phyloP scores from a whole-genome alignment of 768 basidiomycete species.

The Candolleomyces aberdarensis region DNA sequence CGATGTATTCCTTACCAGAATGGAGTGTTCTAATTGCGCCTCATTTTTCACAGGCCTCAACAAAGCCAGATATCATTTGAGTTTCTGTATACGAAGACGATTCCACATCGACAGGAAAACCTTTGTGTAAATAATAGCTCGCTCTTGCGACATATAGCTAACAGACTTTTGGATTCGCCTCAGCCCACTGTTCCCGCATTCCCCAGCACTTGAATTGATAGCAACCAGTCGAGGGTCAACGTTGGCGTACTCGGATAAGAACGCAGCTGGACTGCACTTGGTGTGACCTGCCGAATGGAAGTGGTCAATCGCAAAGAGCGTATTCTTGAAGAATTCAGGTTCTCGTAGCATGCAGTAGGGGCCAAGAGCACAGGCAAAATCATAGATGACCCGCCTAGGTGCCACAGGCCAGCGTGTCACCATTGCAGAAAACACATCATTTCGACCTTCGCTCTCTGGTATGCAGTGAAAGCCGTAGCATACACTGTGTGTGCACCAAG shows the following conservation, averaged over 20 bases:
- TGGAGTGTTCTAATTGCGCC: too few relatives aligned
- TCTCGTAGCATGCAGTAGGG: slow-evolving; percentile 29
- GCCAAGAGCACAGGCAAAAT: slow-evolving; percentile 30
- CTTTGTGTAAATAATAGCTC: slow-evolving; percentile 23
- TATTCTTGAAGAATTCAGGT: slow-evolving; percentile 27
- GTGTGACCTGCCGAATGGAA: slow-evolving; percentile 32
- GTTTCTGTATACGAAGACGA: not conserved
- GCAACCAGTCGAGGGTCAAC: slow-evolving; percentile 19
- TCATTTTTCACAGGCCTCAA: too few relatives aligned
- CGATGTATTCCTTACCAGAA: too few relatives aligned
- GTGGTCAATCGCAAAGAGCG: slow-evolving; percentile 30
- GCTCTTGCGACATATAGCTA: slow-evolving; percentile 26
- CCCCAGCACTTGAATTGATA: slow-evolving; percentile 29
- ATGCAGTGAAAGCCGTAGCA: slow-evolving; percentile 35
- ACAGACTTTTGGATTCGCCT: slow-evolving; percentile 24
- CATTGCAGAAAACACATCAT: slow-evolving; percentile 38
- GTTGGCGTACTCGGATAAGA: slow-evolving; percentile 24
- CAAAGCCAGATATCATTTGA: not conserved
- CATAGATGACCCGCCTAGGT: slow-evolving; percentile 24
- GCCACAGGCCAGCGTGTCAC: slow-evolving; percentile 28
- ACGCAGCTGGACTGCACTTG: slow-evolving; percentile 26
- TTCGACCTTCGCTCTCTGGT: slow-evolving; percentile 30
- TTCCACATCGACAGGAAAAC: slow-evolving; percentile 22
- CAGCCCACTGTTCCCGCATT: slow-evolving; percentile 28
- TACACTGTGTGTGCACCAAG: slow-evolving; percentile 32